Evolutionary conservation across 768 basidiomycete species (phyloP).

Genomic region (Lactarius hatsudake): DNA sequence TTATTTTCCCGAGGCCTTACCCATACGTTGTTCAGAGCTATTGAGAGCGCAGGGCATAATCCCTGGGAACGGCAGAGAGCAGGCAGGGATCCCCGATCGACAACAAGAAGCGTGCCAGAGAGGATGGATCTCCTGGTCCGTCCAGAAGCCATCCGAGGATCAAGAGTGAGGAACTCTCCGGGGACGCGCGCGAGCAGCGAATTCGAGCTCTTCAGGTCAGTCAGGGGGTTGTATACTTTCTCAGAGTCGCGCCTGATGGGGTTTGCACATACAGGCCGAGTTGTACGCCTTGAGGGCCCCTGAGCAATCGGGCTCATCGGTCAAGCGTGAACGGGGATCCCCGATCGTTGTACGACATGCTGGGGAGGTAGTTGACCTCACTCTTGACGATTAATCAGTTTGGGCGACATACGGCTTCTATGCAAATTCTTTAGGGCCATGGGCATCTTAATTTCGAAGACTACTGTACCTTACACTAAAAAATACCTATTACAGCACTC

Average conservation of each 20-base stretch:
- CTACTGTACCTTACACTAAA: neutral
- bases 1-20: neutral
- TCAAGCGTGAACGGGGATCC: slow-evolving; percentile 13
- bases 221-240: too few species aligned
- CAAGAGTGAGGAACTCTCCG: slow-evolving; percentile 1
- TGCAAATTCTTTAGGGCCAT: neutral
- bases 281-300: neutral
- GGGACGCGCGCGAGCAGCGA: neutral
- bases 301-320: neutral
- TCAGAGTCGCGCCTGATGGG: neutral
- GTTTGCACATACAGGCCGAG: slow-evolving; percentile 10
- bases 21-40: slow-evolving; percentile 4
- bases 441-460: neutral
- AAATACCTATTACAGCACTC: neutral
- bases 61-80: neutral
- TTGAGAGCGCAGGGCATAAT: slow-evolving; percentile 21
- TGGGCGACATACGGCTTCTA: too few species aligned
- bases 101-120: slow-evolving; percentile 8
- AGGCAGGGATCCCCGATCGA: neutral
- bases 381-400: slow-evolving; percentile 14
- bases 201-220: slow-evolving; percentile 19
- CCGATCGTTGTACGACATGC: neutral
- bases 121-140: slow-evolving; percentile 1
- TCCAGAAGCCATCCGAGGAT: neutral
- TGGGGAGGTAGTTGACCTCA: slow-evolving; percentile 14